These are phyloP conservation scores for Cokeromyces recurvatus DNA, from an alignment of 371 early-diverging fungal genomes.

Conservation along the genomic window DNA sequence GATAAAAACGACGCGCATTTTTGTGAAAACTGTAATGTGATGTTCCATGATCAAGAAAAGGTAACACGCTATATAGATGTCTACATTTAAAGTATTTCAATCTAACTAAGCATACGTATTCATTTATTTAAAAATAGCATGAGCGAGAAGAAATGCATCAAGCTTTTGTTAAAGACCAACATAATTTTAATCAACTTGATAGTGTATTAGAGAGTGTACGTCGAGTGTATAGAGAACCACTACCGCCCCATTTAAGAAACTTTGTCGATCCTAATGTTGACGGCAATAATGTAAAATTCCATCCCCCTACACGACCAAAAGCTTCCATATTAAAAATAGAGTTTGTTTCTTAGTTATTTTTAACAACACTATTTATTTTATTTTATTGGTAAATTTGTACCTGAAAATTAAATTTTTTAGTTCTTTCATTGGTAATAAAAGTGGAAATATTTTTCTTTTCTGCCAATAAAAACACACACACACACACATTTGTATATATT, in stretches of 20 bases:
- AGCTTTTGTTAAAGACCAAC: conserved; percentile 25
- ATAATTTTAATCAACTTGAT: conserved; percentile 37
- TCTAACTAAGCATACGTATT: too few relatives aligned
- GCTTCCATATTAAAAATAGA: too few relatives aligned
- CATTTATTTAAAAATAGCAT: conserved; percentile 20
- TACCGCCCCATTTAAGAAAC: conserved; percentile 12
- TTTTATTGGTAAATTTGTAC: too few relatives aligned
- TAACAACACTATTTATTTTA: too few relatives aligned
- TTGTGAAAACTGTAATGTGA: conserved; percentile 38
- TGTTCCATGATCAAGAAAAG: conserved; percentile 22
- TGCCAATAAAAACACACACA: too few relatives aligned
- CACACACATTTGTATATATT: too few relatives aligned
- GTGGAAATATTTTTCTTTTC: too few relatives aligned
- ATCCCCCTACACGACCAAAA: too few relatives aligned
- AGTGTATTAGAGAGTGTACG: conserved; percentile 20
- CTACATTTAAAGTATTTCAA: not conserved
- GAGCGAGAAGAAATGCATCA: conserved; percentile 26
- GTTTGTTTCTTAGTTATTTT: too few relatives aligned
- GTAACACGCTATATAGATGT: too few relatives aligned
- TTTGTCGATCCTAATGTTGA: conserved; percentile 19
- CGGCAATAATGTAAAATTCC: conserved; percentile 22
- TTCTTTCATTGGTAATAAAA: too few relatives aligned
- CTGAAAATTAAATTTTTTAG: too few relatives aligned
- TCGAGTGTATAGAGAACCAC: conserved; percentile 19
- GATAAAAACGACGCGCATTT: conserved; percentile 14